Evolutionary conservation across 2,329 filamentous ascomycete genomes (phyloP), one percentile per base, ranked within the genome.

Genomic region (Trematosphaeria pertusa): DNA sequence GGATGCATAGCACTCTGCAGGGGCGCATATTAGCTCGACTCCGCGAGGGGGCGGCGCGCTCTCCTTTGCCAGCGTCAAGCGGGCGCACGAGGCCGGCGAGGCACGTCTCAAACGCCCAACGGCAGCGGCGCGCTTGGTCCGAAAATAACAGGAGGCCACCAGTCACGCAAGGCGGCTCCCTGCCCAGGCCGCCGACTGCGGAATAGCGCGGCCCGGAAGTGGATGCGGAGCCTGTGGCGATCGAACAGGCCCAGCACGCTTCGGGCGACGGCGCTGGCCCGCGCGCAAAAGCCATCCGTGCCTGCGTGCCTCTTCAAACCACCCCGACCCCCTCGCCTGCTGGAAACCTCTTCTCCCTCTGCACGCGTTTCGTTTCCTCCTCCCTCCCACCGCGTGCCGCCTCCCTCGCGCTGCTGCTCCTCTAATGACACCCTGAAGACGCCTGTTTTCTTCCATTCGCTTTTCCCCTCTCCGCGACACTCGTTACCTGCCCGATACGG

Each of bases 391-490:
- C 58, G 48, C 21, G 8, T 28, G 24, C 17, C 8, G n/a, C 37
- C 38, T 38, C 54, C 53, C 54, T 65, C 61, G 58, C 53, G 44
- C 36, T 28, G 45, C 45, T 30, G 52, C 48, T 43, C 47, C 41
- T 49, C 32, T 37, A 40, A 32, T 14, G 24, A 21, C 15, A 31
- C 32, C 21, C 47, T 54, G 37, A 61, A 58, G 56, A 52, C 38
- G 40, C 24, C 24, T 28, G 8, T 47, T 45, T 43, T 47, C 17
- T 48, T 55, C 39, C 46, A 34, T 55, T 62, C 41, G 34, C 46
- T 54, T 53, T 40, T 52, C 52, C 19, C 48, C 40, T 36, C 44
- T 51, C 55, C 43, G 44, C 46, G 52, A 62, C 62, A 59, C 54
- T 65, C 62, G 61, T 64, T 64, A 24, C 38, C 26, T 18, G 11